Evolutionary conservation across 192 early-diverging fungal species (phyloP).

Genomic region (Linnemannia zychae): DNA sequence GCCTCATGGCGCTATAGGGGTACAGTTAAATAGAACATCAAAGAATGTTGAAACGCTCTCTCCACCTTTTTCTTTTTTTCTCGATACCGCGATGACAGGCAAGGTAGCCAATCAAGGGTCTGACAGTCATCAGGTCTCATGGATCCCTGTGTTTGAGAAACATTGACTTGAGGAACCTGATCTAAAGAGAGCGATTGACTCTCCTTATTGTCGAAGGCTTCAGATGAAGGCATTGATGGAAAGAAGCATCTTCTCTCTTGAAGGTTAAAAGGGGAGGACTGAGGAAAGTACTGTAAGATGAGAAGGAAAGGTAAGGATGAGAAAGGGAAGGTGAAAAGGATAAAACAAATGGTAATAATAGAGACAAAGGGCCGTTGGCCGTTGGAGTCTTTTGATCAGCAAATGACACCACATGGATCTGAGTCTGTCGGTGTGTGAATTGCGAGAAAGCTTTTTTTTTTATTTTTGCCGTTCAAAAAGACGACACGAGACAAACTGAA

Average conservation of each 20-base stretch:
- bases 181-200: too few species aligned
- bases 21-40: neutral
- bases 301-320: too few species aligned
- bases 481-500: neutral
- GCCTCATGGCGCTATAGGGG: neutral
- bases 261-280: too few species aligned
- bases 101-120: neutral
- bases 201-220: too few species aligned
- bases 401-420: slow-evolving; percentile 4
- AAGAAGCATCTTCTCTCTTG: too few species aligned
- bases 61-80: neutral
- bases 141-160: neutral
- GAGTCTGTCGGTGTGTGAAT: neutral
- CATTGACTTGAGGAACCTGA: too few species aligned
- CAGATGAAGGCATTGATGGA: too few species aligned
- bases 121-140: neutral
- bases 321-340: too few species aligned
- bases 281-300: too few species aligned
- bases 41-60: neutral
- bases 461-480: neutral
- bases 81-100: too few species aligned
- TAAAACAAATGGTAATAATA: neutral
- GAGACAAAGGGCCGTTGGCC: neutral
- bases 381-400: too few species aligned
- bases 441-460: neutral